phyloP scores from a whole-genome alignment of 2,329 filamentous ascomycete species.

The Metarhizium guizhouense region DNA sequence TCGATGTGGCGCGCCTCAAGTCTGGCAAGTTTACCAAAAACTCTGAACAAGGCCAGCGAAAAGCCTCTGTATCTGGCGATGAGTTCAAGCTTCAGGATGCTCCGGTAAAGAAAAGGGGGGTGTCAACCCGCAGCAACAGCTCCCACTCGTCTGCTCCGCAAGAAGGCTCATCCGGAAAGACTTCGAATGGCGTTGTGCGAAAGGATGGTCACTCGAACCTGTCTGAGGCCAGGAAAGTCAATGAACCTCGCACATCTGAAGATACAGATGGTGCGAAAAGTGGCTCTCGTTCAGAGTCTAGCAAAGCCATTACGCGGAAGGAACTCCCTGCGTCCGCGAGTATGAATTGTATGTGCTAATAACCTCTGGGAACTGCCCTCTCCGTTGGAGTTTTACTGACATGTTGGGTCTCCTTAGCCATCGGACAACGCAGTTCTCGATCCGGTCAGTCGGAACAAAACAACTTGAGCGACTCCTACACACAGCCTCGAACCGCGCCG shows the following conservation, averaged over 20 bases:
- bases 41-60: constrained; percentile 15
- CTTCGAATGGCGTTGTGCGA: constrained; percentile 22
- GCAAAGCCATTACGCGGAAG: constrained; percentile 53
- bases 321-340: constrained; percentile 40
- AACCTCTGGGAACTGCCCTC: background rate
- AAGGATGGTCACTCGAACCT: constrained; percentile 15
- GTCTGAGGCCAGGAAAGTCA: constrained; percentile 26
- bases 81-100: constrained; percentile 75
- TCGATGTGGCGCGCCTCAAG: constrained; percentile 45
- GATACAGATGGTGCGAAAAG: constrained; percentile 39
- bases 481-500: constrained; percentile 49
- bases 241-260: constrained; percentile 46
- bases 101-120: constrained; percentile 51
- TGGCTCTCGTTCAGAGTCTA: constrained; percentile 28
- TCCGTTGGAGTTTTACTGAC: background rate
- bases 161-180: constrained; percentile 24
- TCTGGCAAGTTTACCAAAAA: constrained; percentile 40
- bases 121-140: constrained; percentile 31
- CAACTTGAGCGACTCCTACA: constrained; percentile 40
- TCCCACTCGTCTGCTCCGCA: constrained; percentile 32
- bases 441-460: constrained; percentile 8
- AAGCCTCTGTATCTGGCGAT: constrained; percentile 24
- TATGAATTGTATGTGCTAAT: constrained; percentile 31
- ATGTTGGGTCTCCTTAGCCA: background rate
- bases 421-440: constrained; percentile 3